Conservation (phyloP, 2,329 filamentous ascomycete genomes). For the Ophiosphaerella herpotricha region DNA sequence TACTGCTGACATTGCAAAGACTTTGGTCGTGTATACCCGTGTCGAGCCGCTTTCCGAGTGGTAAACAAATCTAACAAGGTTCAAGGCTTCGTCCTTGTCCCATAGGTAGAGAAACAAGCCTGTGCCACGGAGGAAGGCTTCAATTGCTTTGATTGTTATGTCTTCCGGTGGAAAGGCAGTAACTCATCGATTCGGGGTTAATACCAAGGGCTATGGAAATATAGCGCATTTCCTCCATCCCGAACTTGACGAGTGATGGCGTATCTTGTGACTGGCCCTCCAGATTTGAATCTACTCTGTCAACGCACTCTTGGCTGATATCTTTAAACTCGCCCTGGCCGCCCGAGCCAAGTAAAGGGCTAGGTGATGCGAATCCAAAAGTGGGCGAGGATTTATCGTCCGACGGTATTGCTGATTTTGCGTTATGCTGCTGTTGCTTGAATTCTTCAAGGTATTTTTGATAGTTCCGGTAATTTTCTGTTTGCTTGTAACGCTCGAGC, state of each 20-base stretch:
- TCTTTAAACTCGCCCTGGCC: background rate
- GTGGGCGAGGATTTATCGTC: background rate
- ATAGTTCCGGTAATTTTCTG: conserved; percentile 5
- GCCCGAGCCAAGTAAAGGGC: background rate
- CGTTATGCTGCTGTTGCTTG: conserved; percentile 1
- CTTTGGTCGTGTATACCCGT: conserved; percentile 1
- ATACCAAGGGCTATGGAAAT: conserved; percentile 6
- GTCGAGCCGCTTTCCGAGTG: conserved; percentile 1
- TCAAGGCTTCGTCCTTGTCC: conserved; percentile 4
- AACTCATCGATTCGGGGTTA: conserved; percentile 3
- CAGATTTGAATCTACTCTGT: background rate
- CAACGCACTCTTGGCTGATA: background rate
- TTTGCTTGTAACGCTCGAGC: conserved; percentile 8
- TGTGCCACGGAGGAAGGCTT: conserved; percentile 8
- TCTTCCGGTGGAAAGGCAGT: conserved; percentile 5
- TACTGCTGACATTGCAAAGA: conserved; percentile 14
- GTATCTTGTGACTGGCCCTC: background rate
- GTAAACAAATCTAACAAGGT: conserved; percentile 10
- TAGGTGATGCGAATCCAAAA: background rate
- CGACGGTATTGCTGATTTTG: background rate
- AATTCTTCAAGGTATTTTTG: conserved; percentile 5
- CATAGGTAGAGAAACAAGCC: conserved; percentile 12
- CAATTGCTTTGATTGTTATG: conserved; percentile 6
- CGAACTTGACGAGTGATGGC: background rate
- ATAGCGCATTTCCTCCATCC: conserved; percentile 3